Percentiles rank a stretch among this genome's conserved stretches.
These are phyloP conservation scores for Escallonia rubra DNA, from an alignment of 129 eudicot species.

Conservation along the genomic window DNA sequence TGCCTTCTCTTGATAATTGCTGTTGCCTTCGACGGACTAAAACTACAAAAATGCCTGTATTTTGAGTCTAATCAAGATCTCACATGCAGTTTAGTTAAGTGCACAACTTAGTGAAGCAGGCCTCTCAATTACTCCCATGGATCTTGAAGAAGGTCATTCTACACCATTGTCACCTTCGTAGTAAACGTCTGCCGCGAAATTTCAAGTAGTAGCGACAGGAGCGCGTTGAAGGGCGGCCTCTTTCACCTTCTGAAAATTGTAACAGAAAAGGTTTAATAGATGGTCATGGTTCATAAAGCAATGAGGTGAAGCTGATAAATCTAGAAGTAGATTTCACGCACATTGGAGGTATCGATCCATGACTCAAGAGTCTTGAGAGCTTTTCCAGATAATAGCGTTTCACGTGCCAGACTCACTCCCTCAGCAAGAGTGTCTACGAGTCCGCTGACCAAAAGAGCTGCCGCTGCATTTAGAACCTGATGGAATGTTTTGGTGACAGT, in stretches of 20 bases:
- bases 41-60: too few species aligned
- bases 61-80: too few species aligned
- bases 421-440: slow-evolving; percentile 49
- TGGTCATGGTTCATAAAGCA: background rate
- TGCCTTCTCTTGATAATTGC: too few species aligned
- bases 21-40: too few species aligned
- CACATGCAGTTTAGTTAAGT: too few species aligned
- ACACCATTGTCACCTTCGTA: background rate
- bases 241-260: slow-evolving; percentile 27
- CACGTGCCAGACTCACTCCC: slow-evolving; percentile 79
- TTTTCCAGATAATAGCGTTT: slow-evolving; percentile 60
- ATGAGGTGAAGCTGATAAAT: background rate
- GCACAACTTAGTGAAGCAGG: too few species aligned
- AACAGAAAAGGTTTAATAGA: background rate
- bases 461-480: slow-evolving; percentile 88
- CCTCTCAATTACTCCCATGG: too few species aligned
- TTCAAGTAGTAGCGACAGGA: slow-evolving; percentile 4
- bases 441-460: slow-evolving; percentile 80
- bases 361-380: slow-evolving; percentile 65
- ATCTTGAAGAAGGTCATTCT: background rate
- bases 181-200: background rate
- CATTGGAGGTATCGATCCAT: slow-evolving; percentile 63
- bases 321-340: slow-evolving; percentile 10
- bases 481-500: background rate
- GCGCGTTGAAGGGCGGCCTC: background rate